A percentile compares a stretch with the other conserved stretches of the same genome.
Evolutionary conservation across 139 green algal species (phyloP).

Genomic region (Haematococcus sp.): DNA sequence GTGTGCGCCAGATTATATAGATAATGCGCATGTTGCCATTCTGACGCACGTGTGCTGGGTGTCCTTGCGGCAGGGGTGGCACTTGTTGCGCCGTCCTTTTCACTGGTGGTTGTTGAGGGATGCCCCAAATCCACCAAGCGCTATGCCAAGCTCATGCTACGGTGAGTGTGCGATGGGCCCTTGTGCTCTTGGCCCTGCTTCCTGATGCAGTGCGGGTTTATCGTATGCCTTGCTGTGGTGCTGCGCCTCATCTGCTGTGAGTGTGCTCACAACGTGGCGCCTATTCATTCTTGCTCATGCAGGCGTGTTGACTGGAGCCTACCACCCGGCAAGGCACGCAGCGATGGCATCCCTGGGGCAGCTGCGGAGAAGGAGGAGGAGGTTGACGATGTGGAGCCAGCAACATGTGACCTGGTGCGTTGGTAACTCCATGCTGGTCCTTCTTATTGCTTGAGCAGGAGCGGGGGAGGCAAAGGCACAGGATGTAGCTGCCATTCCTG

Average conservation of each 20-base stretch:
- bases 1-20: too few species aligned
- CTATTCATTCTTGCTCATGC: too few species aligned
- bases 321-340: slow-evolving; percentile 2
- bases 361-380: slow-evolving; percentile 35
- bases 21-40: too few species aligned
- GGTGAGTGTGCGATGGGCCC: slow-evolving; percentile 32
- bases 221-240: too few species aligned
- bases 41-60: background rate
- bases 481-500: background rate
- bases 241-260: too few species aligned
- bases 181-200: too few species aligned
- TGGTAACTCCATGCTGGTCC: too few species aligned
- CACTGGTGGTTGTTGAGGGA: slow-evolving; percentile 86
- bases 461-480: too few species aligned
- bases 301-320: slow-evolving; percentile 4
- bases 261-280: too few species aligned
- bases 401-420: slow-evolving; percentile 57
- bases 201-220: too few species aligned
- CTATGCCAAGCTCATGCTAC: slow-evolving; percentile 94
- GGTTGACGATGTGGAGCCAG: slow-evolving; percentile 32
- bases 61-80: background rate
- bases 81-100: slow-evolving; percentile 49
- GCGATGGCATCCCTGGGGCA: background rate
- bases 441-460: too few species aligned
- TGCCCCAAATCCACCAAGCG: slow-evolving; percentile 57